Evolutionary conservation across 2,329 filamentous ascomycete species (phyloP), one percentile per base, ranked within the genome.

Genomic region (Uncinocarpus reesii): DNA sequence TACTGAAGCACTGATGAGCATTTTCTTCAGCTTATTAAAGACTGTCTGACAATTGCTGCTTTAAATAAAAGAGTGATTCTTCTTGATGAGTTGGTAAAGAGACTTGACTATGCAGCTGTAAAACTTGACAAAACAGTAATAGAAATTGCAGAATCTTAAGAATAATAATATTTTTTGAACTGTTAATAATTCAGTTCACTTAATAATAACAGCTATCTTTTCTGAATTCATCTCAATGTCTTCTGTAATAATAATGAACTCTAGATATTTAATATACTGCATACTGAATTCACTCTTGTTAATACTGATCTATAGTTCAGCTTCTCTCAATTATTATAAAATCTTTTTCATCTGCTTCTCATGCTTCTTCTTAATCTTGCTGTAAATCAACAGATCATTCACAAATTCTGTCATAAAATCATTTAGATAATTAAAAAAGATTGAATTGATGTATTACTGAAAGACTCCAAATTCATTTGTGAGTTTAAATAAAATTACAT

Each of bases 301-400:
- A 31, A 48, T 40, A 20, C 18, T 40, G 1, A 26, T 11, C 11
- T 38, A 24, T 11, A 48, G 13, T 15, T 29, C 26, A 13, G 15
- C 20, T 23, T 48, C 20, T 2, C 13, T 16, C 5, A 48, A 13
- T 21, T 28, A 3, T 2, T 29, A 16, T 32, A 48, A 34, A 8
- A 48, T 24, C 7, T 37, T 8, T 11, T 48, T 4, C 20, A 48
- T 29, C 16, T 48, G 29, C 11, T 31, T 16, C 7, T 29, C 31
- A n/a, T 48, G 24, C 15, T 48, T 15, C 18, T 42, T 40, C 3
- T 13, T 6, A 31, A 15, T 41, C 11, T 32, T 40, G 23, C 35
- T 41, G 13, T 26, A 48, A 7, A 48, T 48, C 16, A 48, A 20
- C 2, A 40, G n/a, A 37, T 41, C n/a, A 40, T 48, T 29, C 5